phyloP scores from a whole-genome alignment of 495 filamentous ascomycete species.

The Letharia lupina region DNA sequence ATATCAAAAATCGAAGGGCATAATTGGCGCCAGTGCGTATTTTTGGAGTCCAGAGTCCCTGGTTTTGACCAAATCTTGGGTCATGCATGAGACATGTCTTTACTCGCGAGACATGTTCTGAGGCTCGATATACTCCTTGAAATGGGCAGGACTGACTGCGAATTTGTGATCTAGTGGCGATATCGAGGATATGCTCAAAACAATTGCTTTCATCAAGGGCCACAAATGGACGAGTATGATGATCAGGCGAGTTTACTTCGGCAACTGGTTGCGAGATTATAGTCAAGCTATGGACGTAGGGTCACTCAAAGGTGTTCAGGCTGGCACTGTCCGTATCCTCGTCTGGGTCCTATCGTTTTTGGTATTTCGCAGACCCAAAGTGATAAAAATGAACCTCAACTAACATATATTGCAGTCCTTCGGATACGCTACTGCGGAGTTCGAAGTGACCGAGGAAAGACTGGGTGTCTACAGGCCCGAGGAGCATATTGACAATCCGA shows the following conservation, averaged over 20 bases:
- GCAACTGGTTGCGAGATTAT: slow-evolving; percentile 69
- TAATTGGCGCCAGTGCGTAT: slow-evolving; percentile 70
- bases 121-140: neutral
- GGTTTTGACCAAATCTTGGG: neutral
- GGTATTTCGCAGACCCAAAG: neutral
- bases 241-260: slow-evolving; percentile 88
- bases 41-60: neutral
- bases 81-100: neutral
- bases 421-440: slow-evolving; percentile 94
- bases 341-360: slow-evolving; percentile 33
- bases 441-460: slow-evolving; percentile 87
- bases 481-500: slow-evolving; percentile 88
- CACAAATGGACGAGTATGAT: slow-evolving; percentile 93
- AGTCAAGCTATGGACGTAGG: slow-evolving; percentile 90
- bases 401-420: slow-evolving; percentile 38
- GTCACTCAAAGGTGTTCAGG: slow-evolving; percentile 78
- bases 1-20: slow-evolving; percentile 89
- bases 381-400: slow-evolving; percentile 19
- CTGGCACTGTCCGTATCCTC: slow-evolving; percentile 81
- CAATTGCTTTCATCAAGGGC: slow-evolving; percentile 74
- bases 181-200: slow-evolving; percentile 90
- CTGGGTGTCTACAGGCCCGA: slow-evolving; percentile 78
- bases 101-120: neutral
- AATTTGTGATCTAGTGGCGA: slow-evolving; percentile 50
- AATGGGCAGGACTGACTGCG: neutral